A percentile compares a stretch with the other conserved stretches of the same genome.
These are phyloP conservation scores for Yamadazyma taylorii DNA, from an alignment of 1,139 yeast genomes.

Conservation along the genomic window DNA sequence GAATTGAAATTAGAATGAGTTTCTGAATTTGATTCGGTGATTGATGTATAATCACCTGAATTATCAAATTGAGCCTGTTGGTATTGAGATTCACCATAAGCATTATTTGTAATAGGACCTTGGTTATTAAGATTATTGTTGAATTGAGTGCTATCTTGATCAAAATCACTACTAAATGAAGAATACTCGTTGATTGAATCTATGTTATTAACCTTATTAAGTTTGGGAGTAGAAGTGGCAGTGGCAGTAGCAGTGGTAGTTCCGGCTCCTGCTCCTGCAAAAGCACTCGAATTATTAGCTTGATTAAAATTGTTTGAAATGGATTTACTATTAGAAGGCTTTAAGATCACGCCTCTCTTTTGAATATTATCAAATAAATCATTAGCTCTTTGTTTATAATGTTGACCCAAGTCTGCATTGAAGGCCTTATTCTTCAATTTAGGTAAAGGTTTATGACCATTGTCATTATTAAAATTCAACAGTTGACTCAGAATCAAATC, in stretches of 20 bases:
- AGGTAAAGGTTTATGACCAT: constrained; percentile 16
- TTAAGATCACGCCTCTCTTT: constrained; percentile 25
- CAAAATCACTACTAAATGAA: constrained; percentile 38
- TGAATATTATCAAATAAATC: constrained; percentile 41
- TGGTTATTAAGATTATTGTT: constrained; percentile 15
- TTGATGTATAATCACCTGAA: constrained; percentile 29
- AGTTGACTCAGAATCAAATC: neutral
- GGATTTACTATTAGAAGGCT: constrained; percentile 12
- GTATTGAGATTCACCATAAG: too few relatives aligned
- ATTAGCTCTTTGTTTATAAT: constrained; percentile 40
- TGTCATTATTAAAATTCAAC: constrained; percentile 5
- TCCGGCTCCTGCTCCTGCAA: constrained; percentile 24
- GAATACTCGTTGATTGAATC: constrained; percentile 26
- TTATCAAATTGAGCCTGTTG: constrained; percentile 5
- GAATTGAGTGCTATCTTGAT: constrained; percentile 21
- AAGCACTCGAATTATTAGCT: constrained; percentile 4
- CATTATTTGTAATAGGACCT: too few relatives aligned
- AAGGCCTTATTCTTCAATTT: constrained; percentile 33
- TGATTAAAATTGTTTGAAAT: constrained; percentile 2
- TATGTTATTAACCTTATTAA: constrained; percentile 18
- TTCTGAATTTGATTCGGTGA: constrained; percentile 8
- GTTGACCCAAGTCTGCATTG: constrained; percentile 35
- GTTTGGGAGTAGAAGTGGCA: constrained; percentile 42
- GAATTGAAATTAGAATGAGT: neutral
- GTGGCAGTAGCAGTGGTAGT: constrained; percentile 23